Percentiles rank a stretch among this genome's conserved stretches.
These are phyloP conservation scores for Macrophomina tecta DNA, from an alignment of 2,329 filamentous ascomycete species.

Conservation along the genomic window DNA sequence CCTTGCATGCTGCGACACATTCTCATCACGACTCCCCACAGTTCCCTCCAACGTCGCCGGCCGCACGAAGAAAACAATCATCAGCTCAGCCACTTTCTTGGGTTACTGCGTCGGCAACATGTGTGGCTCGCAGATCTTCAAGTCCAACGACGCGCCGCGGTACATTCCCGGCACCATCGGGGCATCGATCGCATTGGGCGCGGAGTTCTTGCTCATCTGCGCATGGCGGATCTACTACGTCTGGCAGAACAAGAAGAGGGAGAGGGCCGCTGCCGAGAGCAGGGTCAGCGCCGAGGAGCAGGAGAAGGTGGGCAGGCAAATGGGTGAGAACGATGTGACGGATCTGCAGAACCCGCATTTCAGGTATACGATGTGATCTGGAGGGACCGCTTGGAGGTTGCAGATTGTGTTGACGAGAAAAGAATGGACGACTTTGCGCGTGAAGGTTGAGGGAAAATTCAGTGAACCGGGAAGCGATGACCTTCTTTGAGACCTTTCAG, in stretches of 20 bases:
- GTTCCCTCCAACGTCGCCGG: conserved; percentile 55
- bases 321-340: conserved; percentile 53
- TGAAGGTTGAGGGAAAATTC: no score
- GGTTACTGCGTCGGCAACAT: conserved; percentile 58
- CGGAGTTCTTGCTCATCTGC: conserved; percentile 38
- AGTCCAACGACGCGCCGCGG: conserved; percentile 50
- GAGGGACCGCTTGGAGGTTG: neutral
- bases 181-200: conserved; percentile 45
- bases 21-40: neutral
- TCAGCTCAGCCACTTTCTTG: conserved; percentile 53
- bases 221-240: conserved; percentile 51
- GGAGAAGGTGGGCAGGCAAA: conserved; percentile 52
- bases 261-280: conserved; percentile 31
- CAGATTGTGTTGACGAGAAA: neutral
- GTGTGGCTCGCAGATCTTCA: conserved; percentile 56
- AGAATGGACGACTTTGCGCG: neutral
- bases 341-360: conserved; percentile 50
- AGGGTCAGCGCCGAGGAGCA: conserved; percentile 56
- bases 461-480: no score
- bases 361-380: conserved; percentile 19
- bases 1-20: neutral
- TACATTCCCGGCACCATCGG: conserved; percentile 53
- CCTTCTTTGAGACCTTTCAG: no score
- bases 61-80: conserved; percentile 55
- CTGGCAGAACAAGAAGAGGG: conserved; percentile 45